Evolutionary conservation across 495 filamentous ascomycete genomes (phyloP).

Genomic region (Penicillium bialowiezense): DNA sequence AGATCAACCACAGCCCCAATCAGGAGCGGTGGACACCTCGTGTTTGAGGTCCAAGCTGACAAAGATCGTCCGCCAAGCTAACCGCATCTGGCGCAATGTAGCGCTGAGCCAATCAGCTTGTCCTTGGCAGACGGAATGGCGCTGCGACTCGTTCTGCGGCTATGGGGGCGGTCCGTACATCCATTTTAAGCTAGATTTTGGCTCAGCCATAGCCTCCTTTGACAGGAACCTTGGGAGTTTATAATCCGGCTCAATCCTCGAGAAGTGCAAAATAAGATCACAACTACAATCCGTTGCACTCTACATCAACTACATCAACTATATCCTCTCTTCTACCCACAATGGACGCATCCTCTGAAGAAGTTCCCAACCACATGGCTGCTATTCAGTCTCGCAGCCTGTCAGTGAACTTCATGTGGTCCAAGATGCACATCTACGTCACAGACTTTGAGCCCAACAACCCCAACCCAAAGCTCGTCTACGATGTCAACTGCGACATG

Average conservation of each 20-base stretch:
- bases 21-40: no score
- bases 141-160: neutral
- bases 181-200: neutral
- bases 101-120: neutral
- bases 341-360: neutral
- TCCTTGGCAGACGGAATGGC: neutral
- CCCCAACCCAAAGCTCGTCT: neutral
- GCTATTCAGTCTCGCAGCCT: neutral
- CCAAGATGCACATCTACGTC: neutral
- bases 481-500: neutral
- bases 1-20: no score
- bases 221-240: neutral
- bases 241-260: neutral
- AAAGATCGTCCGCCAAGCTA: neutral
- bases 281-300: neutral
- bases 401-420: neutral
- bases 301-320: neutral
- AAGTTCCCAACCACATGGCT: neutral
- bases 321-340: neutral
- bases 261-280: neutral
- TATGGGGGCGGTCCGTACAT: neutral
- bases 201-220: neutral
- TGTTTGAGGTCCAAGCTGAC: neutral
- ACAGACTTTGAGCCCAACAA: neutral
- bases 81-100: no score